Evolutionary conservation across 164 flowering plant genomes (phyloP), one percentile per base, ranked within the genome.

Genomic region (Kingdonia uniflora): DNA sequence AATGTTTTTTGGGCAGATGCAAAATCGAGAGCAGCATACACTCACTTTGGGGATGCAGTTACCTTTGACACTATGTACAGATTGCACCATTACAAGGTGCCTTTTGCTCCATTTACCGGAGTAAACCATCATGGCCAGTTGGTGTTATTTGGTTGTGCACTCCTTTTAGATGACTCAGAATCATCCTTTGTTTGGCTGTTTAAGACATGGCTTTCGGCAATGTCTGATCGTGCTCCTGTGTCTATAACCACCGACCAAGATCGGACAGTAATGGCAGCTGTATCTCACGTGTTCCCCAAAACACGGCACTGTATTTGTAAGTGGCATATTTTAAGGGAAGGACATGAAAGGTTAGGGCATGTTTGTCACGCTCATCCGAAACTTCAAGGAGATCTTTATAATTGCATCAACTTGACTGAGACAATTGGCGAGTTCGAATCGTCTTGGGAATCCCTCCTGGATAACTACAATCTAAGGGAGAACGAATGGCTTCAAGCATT

Each of bases 1-100:
- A 85, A 82, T 69, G 80, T 75, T 19, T 82, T 85, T 44, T 85
- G 95, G 95, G 81, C 85, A 19, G 85, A 85, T 76, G 76, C 84
- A 37, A 75, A 81, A 58, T 80, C 87, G 35, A 75, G 95, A 68
- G 56, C 62, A 4, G 80, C 85, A 17, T 85, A 82, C 60, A 67
- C 51, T 46, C 65, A 79, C 71, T 82, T 82, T 70, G 87, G 92
- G 1, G 92, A 84, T 71, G 75, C 83, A 0, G 87, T 84, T 57
- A 71, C 63, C 22, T 76, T 85, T 58, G 95, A 85, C 65, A 82
- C 95, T 46, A 66, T 70, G 73, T 85, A 80, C 43, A 62, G 82
- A 57, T 70, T 70, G 14, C 76, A 82, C 54, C 78, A 74, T 20
- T 82, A 58, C 51, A 74, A 59, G 39, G 77, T 82, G 26, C 87